Evolutionary conservation across 495 filamentous ascomycete genomes (phyloP).

Genomic region (Xylaria grammica): DNA sequence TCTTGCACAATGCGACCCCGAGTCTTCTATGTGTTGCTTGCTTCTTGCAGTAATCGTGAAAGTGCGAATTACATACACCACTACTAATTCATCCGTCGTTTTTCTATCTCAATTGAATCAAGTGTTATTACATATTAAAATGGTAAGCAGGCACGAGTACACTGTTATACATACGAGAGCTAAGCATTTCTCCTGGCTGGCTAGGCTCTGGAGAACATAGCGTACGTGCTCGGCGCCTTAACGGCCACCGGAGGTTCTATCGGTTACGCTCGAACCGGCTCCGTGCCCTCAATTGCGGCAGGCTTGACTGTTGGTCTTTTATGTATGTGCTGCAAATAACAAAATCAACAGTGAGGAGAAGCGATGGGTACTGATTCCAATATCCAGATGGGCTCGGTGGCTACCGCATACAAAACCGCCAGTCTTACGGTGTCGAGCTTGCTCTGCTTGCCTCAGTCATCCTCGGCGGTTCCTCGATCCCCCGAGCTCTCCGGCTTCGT

Average conservation of each 20-base stretch:
- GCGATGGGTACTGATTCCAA: constrained; percentile 11
- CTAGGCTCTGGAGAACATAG: constrained; percentile 45
- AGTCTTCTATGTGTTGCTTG: background rate
- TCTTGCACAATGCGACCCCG: constrained; percentile 13
- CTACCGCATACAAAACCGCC: constrained; percentile 66
- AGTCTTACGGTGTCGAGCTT: constrained; percentile 75
- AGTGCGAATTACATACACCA: background rate
- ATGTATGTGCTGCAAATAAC: constrained; percentile 41
- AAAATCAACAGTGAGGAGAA: background rate
- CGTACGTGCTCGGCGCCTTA: constrained; percentile 77
- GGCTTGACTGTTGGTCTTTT: constrained; percentile 77
- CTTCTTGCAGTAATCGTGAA: background rate
- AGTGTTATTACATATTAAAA: background rate
- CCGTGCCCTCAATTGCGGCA: constrained; percentile 82
- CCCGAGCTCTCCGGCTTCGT: constrained; percentile 76
- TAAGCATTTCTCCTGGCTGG: background rate
- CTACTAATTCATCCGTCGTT: background rate
- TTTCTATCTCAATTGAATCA: background rate
- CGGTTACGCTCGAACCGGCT: constrained; percentile 81
- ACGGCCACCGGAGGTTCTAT: constrained; percentile 86
- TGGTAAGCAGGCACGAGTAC: constrained; percentile 16
- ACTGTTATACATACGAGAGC: background rate
- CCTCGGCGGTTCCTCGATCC: constrained; percentile 80
- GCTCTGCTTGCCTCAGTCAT: constrained; percentile 80
- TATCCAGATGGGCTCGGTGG: constrained; percentile 67